Evolutionary conservation across 2,329 filamentous ascomycete species (phyloP).

Genomic region (Pyricularia pennisetigena): DNA sequence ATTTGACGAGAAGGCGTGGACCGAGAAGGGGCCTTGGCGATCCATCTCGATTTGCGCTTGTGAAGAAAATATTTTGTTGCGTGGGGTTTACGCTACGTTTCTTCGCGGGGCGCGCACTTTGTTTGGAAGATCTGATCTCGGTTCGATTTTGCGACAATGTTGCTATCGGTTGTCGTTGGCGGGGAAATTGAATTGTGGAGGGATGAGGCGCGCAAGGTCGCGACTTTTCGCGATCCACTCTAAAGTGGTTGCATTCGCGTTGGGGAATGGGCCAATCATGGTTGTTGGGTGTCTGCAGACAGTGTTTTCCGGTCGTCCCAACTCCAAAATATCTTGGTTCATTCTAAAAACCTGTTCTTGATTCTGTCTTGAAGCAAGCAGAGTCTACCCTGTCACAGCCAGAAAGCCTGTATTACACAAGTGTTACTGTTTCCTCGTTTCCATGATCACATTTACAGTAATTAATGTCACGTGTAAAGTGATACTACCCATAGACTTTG

Average conservation of each 20-base stretch:
- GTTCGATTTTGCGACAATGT: neutral
- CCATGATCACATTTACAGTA: too few species aligned
- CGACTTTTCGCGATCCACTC: conserved; percentile 7
- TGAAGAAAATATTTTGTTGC: neutral
- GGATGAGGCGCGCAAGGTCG: conserved; percentile 8
- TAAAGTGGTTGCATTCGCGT: conserved; percentile 12
- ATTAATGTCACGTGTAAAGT: neutral
- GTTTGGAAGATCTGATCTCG: neutral
- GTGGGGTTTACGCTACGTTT: neutral
- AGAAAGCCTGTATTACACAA: too few species aligned
- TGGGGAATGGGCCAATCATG: neutral
- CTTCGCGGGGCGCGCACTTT: neutral
- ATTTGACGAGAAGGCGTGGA: conserved; percentile 67
- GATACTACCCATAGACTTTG: neutral
- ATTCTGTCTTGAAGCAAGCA: too few species aligned
- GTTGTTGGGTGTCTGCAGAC: neutral
- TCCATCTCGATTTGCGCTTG: conserved; percentile 51
- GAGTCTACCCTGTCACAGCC: too few species aligned
- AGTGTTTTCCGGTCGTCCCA: neutral
- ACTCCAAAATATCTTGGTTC: neutral
- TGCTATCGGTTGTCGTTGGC: neutral
- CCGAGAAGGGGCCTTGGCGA: conserved; percentile 74
- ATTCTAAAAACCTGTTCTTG: neutral
- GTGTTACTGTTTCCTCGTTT: too few species aligned
- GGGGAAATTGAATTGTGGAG: conserved; percentile 4